These are phyloP conservation scores for Raphanus hybrid DNA, from an alignment of 441 rosid species.

Conservation along the genomic window DNA sequence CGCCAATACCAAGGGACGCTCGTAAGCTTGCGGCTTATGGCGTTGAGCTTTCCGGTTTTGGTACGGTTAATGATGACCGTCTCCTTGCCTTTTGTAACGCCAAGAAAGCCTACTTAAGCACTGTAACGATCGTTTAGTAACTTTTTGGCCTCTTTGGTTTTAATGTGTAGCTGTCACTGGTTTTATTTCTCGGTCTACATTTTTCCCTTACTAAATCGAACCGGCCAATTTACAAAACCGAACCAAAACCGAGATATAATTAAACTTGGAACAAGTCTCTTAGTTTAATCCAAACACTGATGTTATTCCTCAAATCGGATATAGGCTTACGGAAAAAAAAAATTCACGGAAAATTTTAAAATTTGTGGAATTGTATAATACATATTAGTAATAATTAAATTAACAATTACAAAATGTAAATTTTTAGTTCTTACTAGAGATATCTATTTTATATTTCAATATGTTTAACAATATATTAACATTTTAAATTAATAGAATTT, in stretches of 20 bases:
- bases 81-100: constrained; percentile 64
- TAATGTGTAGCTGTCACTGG: constrained; percentile 18
- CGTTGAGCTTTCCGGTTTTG: constrained; percentile 71
- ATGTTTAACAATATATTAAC: too few relatives aligned
- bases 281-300: neutral
- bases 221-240: neutral
- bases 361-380: too few relatives aligned
- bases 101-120: constrained; percentile 59
- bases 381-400: too few relatives aligned
- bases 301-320: neutral
- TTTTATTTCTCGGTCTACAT: neutral
- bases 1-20: constrained; percentile 77
- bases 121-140: constrained; percentile 49
- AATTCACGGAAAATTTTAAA: too few relatives aligned
- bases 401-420: too few relatives aligned
- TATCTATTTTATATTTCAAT: too few relatives aligned
- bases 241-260: neutral
- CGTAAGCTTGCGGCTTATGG: constrained; percentile 66
- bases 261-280: neutral
- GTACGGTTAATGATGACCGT: constrained; percentile 66
- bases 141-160: constrained; percentile 1
- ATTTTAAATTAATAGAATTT: too few relatives aligned
- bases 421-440: too few relatives aligned
- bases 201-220: constrained; percentile 6
- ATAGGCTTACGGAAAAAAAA: too few relatives aligned